These are phyloP conservation scores for Arxiozyma slooffiae DNA, from an alignment of 1,139 yeast genomes.

Conservation along the genomic window DNA sequence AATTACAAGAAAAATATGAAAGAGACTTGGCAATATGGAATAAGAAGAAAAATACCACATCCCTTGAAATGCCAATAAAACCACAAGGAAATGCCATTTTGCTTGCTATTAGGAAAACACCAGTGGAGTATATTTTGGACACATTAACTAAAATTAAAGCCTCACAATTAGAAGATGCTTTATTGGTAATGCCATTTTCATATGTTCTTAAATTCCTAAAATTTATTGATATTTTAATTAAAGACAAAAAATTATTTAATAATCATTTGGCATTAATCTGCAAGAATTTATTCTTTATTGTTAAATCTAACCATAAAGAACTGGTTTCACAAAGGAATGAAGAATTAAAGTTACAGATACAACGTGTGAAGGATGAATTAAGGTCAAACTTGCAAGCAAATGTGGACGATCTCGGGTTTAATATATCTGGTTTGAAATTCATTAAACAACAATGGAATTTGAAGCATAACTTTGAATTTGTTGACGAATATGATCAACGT, in stretches of 20 bases:
- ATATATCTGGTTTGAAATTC: conserved; percentile 71
- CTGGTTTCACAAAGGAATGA: conserved; percentile 57
- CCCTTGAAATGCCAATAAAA: conserved; percentile 38
- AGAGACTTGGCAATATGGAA: conserved; percentile 32
- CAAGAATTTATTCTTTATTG: conserved; percentile 61
- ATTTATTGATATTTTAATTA: conserved; percentile 71
- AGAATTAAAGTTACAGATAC: conserved; percentile 47
- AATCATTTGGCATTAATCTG: conserved; percentile 55
- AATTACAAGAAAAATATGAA: conserved; percentile 44
- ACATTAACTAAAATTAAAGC: conserved; percentile 61
- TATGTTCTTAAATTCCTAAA: conserved; percentile 60
- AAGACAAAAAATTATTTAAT: conserved; percentile 37
- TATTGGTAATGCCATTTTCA: conserved; percentile 82
- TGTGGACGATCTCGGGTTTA: conserved; percentile 65
- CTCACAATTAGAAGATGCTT: conserved; percentile 84
- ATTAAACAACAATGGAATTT: conserved; percentile 71
- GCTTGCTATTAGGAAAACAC: conserved; percentile 57
- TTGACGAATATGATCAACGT: conserved; percentile 56
- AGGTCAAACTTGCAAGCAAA: conserved; percentile 45
- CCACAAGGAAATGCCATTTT: conserved; percentile 66
- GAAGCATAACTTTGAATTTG: conserved; percentile 62
- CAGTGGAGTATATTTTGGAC: conserved; percentile 71
- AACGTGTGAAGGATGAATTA: conserved; percentile 48
- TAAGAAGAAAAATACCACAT: conserved; percentile 32
- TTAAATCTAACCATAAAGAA: conserved; percentile 69